Conservation (phyloP, 345 rosid genomes). For the Geranium rotundifolium region DNA sequence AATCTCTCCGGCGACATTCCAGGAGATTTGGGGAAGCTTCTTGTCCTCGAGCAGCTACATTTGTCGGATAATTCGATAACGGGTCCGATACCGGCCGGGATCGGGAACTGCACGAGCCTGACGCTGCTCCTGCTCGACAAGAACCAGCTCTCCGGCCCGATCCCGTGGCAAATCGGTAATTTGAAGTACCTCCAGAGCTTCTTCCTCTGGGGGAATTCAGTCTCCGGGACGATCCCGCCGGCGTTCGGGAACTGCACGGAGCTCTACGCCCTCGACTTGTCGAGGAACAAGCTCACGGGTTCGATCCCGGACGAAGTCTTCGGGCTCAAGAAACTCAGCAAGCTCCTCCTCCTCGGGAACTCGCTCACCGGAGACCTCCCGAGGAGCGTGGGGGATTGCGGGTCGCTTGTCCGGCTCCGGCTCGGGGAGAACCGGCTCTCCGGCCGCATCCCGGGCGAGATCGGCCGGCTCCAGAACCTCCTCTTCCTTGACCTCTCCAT, state of each 20-base stretch:
- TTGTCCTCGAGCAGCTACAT: conserved; percentile 79
- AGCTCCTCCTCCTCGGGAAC: conserved; percentile 89
- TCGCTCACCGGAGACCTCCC: conserved; percentile 64
- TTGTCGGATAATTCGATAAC: conserved; percentile 73
- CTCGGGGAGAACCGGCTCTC: conserved; percentile 92
- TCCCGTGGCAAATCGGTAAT: conserved; percentile 65
- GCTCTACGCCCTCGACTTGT: conserved; percentile 68
- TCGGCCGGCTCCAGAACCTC: conserved; percentile 77
- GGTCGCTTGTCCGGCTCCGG: conserved; percentile 76
- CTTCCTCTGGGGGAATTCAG: conserved; percentile 84
- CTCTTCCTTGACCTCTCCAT: conserved; percentile 85
- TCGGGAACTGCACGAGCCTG: conserved; percentile 79
- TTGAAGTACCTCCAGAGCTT: conserved; percentile 72
- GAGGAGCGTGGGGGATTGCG: conserved; percentile 50
- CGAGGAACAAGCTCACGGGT: conserved; percentile 81
- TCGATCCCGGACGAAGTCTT: conserved; percentile 78
- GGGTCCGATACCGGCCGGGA: conserved; percentile 62
- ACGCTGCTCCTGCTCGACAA: conserved; percentile 89
- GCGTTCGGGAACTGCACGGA: conserved; percentile 83
- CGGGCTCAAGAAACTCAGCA: conserved; percentile 72
- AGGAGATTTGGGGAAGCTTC: conserved; percentile 66
- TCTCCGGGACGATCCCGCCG: conserved; percentile 73
- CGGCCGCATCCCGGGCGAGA: conserved; percentile 71
- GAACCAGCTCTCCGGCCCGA: conserved; percentile 65
- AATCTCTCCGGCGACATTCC: conserved; percentile 69